A percentile compares a stretch with the other conserved stretches of the same genome.
These are phyloP conservation scores for Penicillium aurantiogriseum DNA, from an alignment of 2,329 filamentous ascomycete genomes.

Conservation along the genomic window DNA sequence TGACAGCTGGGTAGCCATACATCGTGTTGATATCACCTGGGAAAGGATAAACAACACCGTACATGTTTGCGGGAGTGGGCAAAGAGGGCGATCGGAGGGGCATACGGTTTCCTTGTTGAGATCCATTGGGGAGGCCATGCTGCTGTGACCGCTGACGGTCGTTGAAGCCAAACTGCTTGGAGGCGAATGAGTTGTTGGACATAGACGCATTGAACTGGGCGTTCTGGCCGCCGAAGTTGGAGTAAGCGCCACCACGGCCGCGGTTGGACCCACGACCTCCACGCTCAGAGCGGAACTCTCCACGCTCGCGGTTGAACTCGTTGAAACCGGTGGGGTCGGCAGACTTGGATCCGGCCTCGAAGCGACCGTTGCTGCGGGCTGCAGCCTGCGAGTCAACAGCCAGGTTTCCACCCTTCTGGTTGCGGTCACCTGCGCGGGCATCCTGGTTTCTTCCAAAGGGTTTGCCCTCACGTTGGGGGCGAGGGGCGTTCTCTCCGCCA, in stretches of 20 bases:
- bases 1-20: constrained; percentile 58
- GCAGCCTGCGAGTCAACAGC: constrained; percentile 36
- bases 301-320: constrained; percentile 38
- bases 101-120: constrained; percentile 50
- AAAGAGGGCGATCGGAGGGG: constrained; percentile 62
- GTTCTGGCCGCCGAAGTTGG: constrained; percentile 37
- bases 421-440: constrained; percentile 26
- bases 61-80: constrained; percentile 53
- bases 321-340: constrained; percentile 37
- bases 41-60: constrained; percentile 46
- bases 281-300: constrained; percentile 39
- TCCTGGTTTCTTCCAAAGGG: constrained; percentile 36
- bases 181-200: constrained; percentile 39
- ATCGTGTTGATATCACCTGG: constrained; percentile 51
- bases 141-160: constrained; percentile 46
- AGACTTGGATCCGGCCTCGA: constrained; percentile 40
- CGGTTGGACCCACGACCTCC: constrained; percentile 42
- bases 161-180: constrained; percentile 42
- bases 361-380: constrained; percentile 37
- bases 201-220: constrained; percentile 41
- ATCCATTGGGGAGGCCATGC: constrained; percentile 36
- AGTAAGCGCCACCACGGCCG: constrained; percentile 41
- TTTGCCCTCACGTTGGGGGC: constrained; percentile 37
- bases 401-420: constrained; percentile 28
- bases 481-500: constrained; percentile 30